Evolutionary conservation across 257 asterid genomes (phyloP), one percentile per base, ranked within the genome.

Genomic region (Gardenia jasminoides): DNA sequence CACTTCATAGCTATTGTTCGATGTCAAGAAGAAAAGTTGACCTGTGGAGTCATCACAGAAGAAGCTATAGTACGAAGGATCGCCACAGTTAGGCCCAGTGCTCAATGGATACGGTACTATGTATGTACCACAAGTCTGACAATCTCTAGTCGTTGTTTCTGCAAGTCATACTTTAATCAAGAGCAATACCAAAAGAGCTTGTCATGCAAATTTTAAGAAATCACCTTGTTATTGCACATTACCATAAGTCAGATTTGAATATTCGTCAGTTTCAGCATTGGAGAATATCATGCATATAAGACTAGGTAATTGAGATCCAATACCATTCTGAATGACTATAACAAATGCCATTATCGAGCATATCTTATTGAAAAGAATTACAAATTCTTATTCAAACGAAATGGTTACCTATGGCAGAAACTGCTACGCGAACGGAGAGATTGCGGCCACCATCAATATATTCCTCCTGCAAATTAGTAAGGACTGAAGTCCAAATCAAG

Each of bases 51-150:
- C 19, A 68, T 61, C 12, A 75, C 85, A 82, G 76, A 72, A 56
- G 83, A 82, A 82, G 41, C 80, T 59, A 75, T 39, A 22, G 71
- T 82, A 82, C 47, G 54, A 7, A 48, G 83, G 85, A 67, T 82
- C 85, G 17, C 85, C 85, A 79, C 83, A 82, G 70, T 74, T 13
- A 67, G 64, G 75, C 65, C 70, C 58, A 10, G n/a, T 82, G 80
- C 83, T 82, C 67, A 82, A 66, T 17, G 85, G 85, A 74, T 82
- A 82, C 26, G 85, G 83, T 74, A 82, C 39, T 39, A 7, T 7
- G 24, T 44, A 68, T 30, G 13, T 26, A 54, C 82, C 74, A 78
- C 85, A 82, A 8, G 78, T 79, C 73, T 46, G 24, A 72, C 85
- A 82, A 20, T 82, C 62, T 41, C 75, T 70, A 31, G 44, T 66